Percentiles rank a stretch among this genome's conserved stretches.
phyloP scores from a whole-genome alignment of 768 basidiomycete genomes.

The Lentinula detonsa region DNA sequence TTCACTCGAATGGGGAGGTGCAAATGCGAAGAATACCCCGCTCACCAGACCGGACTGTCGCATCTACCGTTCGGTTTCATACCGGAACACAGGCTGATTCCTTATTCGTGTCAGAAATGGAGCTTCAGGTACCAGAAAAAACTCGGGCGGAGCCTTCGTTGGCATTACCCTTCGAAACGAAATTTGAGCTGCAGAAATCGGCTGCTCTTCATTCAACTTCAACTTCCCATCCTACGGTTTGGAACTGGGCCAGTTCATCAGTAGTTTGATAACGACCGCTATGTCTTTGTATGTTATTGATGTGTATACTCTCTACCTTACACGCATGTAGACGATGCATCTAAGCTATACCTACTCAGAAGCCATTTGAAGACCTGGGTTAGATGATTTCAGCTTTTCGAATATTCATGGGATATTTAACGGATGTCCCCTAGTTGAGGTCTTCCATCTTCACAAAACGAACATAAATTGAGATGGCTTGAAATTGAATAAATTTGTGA shows the following conservation, averaged over 20 bases:
- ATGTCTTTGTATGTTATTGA: background rate
- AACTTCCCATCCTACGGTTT: background rate
- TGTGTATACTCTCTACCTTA: background rate
- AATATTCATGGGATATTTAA: too few relatives aligned
- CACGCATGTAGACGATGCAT: too few relatives aligned
- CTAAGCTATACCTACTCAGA: too few relatives aligned
- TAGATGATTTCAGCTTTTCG: too few relatives aligned
- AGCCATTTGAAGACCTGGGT: too few relatives aligned
- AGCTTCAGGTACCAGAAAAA: background rate
- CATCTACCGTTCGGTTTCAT: background rate
- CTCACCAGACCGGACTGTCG: background rate
- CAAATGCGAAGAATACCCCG: constrained; percentile 5
- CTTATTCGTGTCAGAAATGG: background rate
- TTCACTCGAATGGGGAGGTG: constrained; percentile 1
- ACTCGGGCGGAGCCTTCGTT: background rate
- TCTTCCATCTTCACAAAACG: too few relatives aligned
- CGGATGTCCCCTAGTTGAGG: too few relatives aligned
- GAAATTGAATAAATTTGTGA: too few relatives aligned
- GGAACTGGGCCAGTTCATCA: background rate
- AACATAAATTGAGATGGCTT: too few relatives aligned
- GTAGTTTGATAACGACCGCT: background rate
- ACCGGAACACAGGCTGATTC: background rate
- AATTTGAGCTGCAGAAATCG: background rate
- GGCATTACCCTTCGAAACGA: background rate
- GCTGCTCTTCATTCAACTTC: background rate